Percentiles rank a stretch among this genome's conserved stretches.
Evolutionary conservation across 2,329 filamentous ascomycete genomes (phyloP).

Genomic region (Emergomyces africanus): DNA sequence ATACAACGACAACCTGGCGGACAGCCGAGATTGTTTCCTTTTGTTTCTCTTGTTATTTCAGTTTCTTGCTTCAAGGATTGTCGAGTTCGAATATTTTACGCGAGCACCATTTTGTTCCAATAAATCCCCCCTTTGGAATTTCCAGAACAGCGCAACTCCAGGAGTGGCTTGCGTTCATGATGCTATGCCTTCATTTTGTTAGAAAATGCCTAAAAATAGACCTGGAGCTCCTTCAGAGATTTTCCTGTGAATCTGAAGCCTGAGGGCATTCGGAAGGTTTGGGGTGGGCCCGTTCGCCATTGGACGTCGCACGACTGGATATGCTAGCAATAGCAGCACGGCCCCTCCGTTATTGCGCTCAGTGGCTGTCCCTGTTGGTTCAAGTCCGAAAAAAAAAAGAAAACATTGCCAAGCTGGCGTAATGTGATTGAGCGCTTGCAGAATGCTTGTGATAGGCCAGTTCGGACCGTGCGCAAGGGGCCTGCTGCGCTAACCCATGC

Average conservation of each 20-base stretch:
- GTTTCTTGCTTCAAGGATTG: not conserved
- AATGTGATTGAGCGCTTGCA: constrained; percentile 1
- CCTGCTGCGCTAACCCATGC: not conserved
- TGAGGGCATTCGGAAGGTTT: not conserved
- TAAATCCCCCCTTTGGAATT: not conserved
- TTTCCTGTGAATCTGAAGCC: no score
- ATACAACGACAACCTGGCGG: not conserved
- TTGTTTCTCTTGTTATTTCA: no score
- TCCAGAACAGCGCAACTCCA: not conserved
- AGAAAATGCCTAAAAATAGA: not conserved
- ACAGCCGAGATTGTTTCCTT: not conserved
- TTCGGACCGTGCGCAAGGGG: not conserved
- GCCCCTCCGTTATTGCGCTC: not conserved
- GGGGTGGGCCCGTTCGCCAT: not conserved
- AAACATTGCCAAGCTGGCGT: not conserved
- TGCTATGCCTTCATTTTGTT: not conserved
- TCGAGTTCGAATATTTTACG: not conserved
- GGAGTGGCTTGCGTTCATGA: not conserved
- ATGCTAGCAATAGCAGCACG: no score
- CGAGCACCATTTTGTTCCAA: not conserved
- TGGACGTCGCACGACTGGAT: not conserved
- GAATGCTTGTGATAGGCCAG: not conserved
- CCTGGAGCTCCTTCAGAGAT: not conserved
- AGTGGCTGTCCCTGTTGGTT: not conserved
- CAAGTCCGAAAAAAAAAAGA: not conserved